Conservation (phyloP, 768 basidiomycete species). For the Suillus hirtellus region DNA sequence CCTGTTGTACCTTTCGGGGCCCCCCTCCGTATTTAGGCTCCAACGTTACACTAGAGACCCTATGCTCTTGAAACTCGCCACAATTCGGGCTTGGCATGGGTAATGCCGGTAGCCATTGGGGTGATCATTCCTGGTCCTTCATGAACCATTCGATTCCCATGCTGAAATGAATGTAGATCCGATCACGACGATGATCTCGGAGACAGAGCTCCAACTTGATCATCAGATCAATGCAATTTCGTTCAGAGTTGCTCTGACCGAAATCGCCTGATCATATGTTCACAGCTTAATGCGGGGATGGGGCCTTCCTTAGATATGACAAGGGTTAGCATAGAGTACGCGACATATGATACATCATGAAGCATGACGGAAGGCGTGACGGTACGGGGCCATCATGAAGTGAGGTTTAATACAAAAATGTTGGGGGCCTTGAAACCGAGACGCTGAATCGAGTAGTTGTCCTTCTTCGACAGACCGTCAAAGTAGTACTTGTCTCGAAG, state of each 20-base stretch:
- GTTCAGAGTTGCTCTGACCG: not conserved
- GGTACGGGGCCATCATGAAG: slow-evolving; percentile 34
- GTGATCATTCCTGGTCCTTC: not conserved
- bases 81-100: not conserved
- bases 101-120: not conserved
- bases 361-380: slow-evolving; percentile 14
- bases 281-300: not conserved
- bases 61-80: not conserved
- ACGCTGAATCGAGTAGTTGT: slow-evolving; percentile 55
- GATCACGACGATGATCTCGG: not conserved
- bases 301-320: not conserved
- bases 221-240: not conserved
- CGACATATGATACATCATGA: slow-evolving; percentile 10
- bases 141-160: not conserved
- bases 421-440: slow-evolving; percentile 81
- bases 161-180: not conserved
- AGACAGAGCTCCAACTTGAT: not conserved
- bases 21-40: not conserved
- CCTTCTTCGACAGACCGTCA: slow-evolving; percentile 61
- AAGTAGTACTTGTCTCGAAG: slow-evolving; percentile 72
- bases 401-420: slow-evolving; percentile 70
- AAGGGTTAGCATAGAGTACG: not conserved
- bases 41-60: not conserved
- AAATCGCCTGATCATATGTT: not conserved
- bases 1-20: not conserved